Base-by-base conservation (phyloP, 129 eudicot species). In the Mikania micrantha region DNA sequence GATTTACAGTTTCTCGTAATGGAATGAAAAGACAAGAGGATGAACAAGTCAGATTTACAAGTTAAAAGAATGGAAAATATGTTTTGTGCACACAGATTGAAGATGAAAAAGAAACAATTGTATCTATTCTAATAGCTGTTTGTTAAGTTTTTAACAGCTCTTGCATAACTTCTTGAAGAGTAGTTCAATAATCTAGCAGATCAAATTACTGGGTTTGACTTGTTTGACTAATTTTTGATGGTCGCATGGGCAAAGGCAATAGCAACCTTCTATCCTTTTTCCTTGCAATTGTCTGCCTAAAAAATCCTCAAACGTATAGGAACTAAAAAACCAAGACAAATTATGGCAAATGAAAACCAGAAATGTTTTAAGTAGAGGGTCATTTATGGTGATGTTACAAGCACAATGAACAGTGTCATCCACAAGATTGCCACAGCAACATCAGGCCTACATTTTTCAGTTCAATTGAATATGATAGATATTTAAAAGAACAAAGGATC, bases 201-300 rank as follows among this genome's bases (percentile, higher is more conserved):
- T 73, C 34, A 64, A 29, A 60, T 45, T 40, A 65, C 66, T 40
- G 39, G 49, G 65, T 41, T 65, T 31, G 57, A 66, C 50, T 66
- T 27, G 78, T 61, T 60, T 69, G 29, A 49, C 32, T 50, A 17
- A 48, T 5, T 39, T 69, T 63, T 48, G 50, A 58, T 48, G 47
- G 58, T 87, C 79, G 83, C 92, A 90, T 85, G 67, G 96, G 84
- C 67, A 90, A 73, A 28, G 88, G 93, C 60, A 84, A 76, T 41
- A 82, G 32, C 79, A 84, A 50, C 66, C 85, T 75, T 77, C 85
- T 78, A 31, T 82, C 91, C 74, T 74, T 85, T 71, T 85, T 88
- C 69, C 79, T 88, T 40, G 83, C 85, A 42, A 80, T 82, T 31
- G 91, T 69, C 67, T 78, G 85, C 70, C 96, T 70, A 63, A 85